phyloP scores from a whole-genome alignment of 2,329 filamentous ascomycete species.

The Aspergillus fijiensis region DNA sequence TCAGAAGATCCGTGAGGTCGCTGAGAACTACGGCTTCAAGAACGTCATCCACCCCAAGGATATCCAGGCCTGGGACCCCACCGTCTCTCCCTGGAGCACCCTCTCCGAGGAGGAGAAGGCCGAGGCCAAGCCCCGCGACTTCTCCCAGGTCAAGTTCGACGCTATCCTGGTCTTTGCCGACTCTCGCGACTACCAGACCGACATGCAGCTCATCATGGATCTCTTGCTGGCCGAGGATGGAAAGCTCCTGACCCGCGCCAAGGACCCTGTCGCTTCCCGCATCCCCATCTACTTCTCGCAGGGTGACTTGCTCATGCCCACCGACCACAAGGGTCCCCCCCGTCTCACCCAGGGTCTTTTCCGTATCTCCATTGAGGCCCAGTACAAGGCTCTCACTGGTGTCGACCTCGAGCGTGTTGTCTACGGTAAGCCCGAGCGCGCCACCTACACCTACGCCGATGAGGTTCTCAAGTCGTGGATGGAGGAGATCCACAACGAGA shows the following conservation, averaged over 20 bases:
- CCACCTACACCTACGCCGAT: conserved; percentile 77
- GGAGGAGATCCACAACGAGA: conserved; percentile 72
- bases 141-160: conserved; percentile 69
- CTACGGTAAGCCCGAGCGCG: conserved; percentile 72
- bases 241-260: conserved; percentile 62
- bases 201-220: conserved; percentile 76
- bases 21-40: conserved; percentile 71
- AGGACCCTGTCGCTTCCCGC: conserved; percentile 63
- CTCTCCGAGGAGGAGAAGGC: conserved; percentile 68
- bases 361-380: conserved; percentile 70
- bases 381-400: conserved; percentile 63
- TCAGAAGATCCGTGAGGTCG: conserved; percentile 71
- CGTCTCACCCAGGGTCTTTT: conserved; percentile 74
- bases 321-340: conserved; percentile 61
- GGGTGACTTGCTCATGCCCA: conserved; percentile 64
- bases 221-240: conserved; percentile 68
- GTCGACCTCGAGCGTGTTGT: conserved; percentile 72
- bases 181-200: conserved; percentile 70
- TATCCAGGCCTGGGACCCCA: conserved; percentile 67
- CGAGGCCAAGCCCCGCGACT: conserved; percentile 68
- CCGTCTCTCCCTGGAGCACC: conserved; percentile 66
- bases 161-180: conserved; percentile 75
- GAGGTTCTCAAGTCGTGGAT: conserved; percentile 73
- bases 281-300: conserved; percentile 75
- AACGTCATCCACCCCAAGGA: conserved; percentile 72